Evolutionary conservation across 352 stramenopile genomes (phyloP).

Genomic region (Pythium chondricola): DNA sequence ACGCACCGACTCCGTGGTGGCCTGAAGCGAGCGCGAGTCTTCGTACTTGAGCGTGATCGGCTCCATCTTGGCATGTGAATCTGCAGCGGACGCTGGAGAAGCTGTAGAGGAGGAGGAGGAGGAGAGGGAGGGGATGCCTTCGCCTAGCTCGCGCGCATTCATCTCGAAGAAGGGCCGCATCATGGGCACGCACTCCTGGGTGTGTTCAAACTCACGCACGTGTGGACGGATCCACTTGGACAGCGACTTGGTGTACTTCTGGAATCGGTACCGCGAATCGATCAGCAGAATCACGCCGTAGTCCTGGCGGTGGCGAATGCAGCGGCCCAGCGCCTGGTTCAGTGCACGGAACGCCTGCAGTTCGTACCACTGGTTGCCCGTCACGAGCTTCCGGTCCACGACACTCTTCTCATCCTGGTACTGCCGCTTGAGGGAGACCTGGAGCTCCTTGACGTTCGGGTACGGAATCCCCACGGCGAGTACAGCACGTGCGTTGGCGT

Average conservation of each 20-base stretch:
- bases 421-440: slow-evolving; percentile 71
- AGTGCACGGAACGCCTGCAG: slow-evolving; percentile 97
- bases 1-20: slow-evolving; percentile 22
- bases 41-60: slow-evolving; percentile 43
- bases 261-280: slow-evolving; percentile 81
- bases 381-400: slow-evolving; percentile 58
- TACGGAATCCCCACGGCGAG: slow-evolving; percentile 99
- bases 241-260: slow-evolving; percentile 52
- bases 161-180: slow-evolving; percentile 61
- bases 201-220: slow-evolving; percentile 66
- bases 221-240: slow-evolving; percentile 80
- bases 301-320: slow-evolving; percentile 97
- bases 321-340: slow-evolving; percentile 98
- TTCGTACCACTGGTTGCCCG: slow-evolving; percentile 92
- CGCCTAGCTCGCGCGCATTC: slow-evolving; percentile 37
- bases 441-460: slow-evolving; percentile 92
- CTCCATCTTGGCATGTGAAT: slow-evolving; percentile 6
- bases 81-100: not conserved
- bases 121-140: slow-evolving; percentile 2
- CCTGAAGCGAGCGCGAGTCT: slow-evolving; percentile 9
- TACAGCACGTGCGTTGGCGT: slow-evolving; percentile 95
- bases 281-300: slow-evolving; percentile 97
- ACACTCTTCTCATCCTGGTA: slow-evolving; percentile 78
- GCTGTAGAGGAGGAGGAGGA: not conserved
- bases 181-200: slow-evolving; percentile 50